Evolutionary conservation across 2,329 filamentous ascomycete species (phyloP).

Genomic region (Fusarium sp.): DNA sequence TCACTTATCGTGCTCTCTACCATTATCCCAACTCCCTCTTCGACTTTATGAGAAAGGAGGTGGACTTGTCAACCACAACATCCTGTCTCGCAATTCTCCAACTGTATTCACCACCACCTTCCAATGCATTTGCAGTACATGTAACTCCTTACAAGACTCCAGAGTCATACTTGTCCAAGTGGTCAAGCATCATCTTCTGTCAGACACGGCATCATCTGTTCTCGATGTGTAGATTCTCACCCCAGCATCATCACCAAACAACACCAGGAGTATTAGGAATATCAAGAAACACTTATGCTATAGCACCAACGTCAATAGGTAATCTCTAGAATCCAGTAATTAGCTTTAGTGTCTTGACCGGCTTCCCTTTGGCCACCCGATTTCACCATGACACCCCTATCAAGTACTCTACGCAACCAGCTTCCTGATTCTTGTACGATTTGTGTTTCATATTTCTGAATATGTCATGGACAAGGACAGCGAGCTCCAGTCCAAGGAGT

Average conservation of each 20-base stretch:
- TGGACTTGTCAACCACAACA: not conserved
- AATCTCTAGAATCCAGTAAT: not conserved
- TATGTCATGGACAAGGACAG: slow-evolving; percentile 53
- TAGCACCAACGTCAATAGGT: not conserved
- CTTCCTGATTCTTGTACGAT: slow-evolving; percentile 55
- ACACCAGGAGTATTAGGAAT: not conserved
- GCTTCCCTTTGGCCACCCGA: not conserved
- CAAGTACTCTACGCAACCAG: slow-evolving; percentile 35
- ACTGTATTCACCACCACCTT: not conserved
- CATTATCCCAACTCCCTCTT: not conserved
- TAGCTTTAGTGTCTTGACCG: not conserved
- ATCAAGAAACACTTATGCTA: not conserved
- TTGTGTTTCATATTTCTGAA: slow-evolving; percentile 57
- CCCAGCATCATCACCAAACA: not conserved
- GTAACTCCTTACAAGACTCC: not conserved
- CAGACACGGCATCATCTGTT: not conserved
- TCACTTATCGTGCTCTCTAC: too few relatives aligned
- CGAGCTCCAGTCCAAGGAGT: slow-evolving; percentile 50
- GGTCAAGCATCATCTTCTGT: not conserved
- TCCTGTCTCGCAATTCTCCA: not conserved
- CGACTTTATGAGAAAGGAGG: not conserved
- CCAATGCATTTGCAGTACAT: not conserved
- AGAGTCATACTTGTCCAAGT: not conserved
- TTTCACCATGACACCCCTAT: not conserved
- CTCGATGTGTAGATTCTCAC: not conserved